Conservation (phyloP, 805 yeast species). For the Jamesozyma hellenica region DNA sequence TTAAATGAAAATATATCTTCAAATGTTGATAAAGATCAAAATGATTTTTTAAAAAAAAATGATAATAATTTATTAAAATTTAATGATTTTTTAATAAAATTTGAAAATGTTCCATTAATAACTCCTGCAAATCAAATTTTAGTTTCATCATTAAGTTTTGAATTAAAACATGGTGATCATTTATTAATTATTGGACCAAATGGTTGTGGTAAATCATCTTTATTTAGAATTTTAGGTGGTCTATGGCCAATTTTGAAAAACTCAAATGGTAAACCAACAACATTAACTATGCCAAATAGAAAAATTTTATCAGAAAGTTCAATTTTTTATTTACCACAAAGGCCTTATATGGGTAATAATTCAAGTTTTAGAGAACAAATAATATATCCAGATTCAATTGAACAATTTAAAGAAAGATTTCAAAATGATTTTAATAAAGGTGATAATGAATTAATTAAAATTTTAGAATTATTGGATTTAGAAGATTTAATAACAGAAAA, state of each 20-base stretch:
- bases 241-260: slow-evolving; percentile 73
- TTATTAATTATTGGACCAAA: slow-evolving; percentile 88
- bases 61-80: slow-evolving; percentile 26
- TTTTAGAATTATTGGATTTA: slow-evolving; percentile 48
- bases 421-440: slow-evolving; percentile 22
- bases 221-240: slow-evolving; percentile 85
- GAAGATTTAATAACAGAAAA: slow-evolving; percentile 45
- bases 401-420: slow-evolving; percentile 38
- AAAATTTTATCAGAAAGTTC: slow-evolving; percentile 27
- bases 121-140: slow-evolving; percentile 78
- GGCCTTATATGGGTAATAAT: slow-evolving; percentile 69
- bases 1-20: slow-evolving; percentile 34
- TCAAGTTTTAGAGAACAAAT: slow-evolving; percentile 73
- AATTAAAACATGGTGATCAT: slow-evolving; percentile 73
- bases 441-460: slow-evolving; percentile 41
- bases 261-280: slow-evolving; percentile 52
- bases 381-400: slow-evolving; percentile 71
- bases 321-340: slow-evolving; percentile 83
- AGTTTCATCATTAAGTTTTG: slow-evolving; percentile 55
- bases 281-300: slow-evolving; percentile 25
- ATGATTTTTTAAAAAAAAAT: slow-evolving; percentile 3
- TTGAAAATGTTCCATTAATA: slow-evolving; percentile 65
- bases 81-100: slow-evolving; percentile 54
- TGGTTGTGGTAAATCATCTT: slow-evolving; percentile 91
- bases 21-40: not conserved